Base-by-base conservation (phyloP, 331 rosid genomes). In the Telfairia occidentalis region DNA sequence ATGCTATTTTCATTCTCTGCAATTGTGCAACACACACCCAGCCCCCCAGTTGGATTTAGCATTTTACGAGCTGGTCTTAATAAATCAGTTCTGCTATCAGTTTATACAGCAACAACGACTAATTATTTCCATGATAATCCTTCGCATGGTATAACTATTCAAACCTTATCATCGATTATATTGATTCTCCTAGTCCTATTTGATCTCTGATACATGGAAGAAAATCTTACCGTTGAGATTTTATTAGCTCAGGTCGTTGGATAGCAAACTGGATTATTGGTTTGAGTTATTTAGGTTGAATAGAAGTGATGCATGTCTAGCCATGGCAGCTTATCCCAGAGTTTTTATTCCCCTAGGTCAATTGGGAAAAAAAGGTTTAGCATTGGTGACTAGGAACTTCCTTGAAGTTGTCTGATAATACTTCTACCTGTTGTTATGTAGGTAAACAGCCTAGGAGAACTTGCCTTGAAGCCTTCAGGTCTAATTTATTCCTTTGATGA, bases 1-100 rank as follows among this genome's bases (percentile, higher is more conserved):
- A 87, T 89, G 96, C 86, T 92, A 67, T 92, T 89, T 85, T 95
- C 99, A 28, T 95, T 92, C 88, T 92, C 99, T 21, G 97, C 96
- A 52, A 87, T 95, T 81, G 88, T 95, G 83, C 97, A 90, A 87
- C 96, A 90, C 79, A 90, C 97, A 50, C 91, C 97, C 61, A 80
- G 93, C 85, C 86, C 86, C 72, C 99, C 97, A 29, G 50, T 95
- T 82, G 99, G 99, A 64, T 95, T 92, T 79, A 75, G 97, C 86
- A 95, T 92, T 85, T 85, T 95, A 85, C 90, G 81, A 85, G 99
- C 99, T 74, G 99, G 97, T 77, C 90, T 92, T 79, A 88, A 86
- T 84, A 92, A 92, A 83, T 95, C 99, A 42, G 96, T 95, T 84
- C 78, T 95, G 76, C 73, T 90, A 84, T 95, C 96, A 64, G 93